Evolutionary conservation across 108 stramenopile species (phyloP).

Genomic region (Pseudonitzschia delicatissima): DNA sequence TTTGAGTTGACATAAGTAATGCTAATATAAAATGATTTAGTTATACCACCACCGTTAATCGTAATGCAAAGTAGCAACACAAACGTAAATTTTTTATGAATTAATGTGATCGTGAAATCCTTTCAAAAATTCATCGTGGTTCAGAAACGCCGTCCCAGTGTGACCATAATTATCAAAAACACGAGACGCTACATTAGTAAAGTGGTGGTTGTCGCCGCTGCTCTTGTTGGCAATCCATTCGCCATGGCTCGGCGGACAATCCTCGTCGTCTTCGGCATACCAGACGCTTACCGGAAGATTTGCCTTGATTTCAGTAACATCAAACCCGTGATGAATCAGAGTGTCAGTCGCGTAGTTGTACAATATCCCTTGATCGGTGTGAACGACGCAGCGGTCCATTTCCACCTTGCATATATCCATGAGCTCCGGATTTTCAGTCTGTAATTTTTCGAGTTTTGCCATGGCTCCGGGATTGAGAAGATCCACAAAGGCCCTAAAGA

Average conservation of each 20-base stretch:
- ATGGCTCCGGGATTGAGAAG: not conserved
- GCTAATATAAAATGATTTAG: constrained; percentile 1
- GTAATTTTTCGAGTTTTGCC: not conserved
- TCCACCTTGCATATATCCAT: not conserved
- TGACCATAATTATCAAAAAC: not conserved
- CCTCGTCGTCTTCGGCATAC: constrained; percentile 5
- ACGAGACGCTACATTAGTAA: not conserved
- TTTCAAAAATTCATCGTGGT: constrained; percentile 2
- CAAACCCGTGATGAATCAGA: not conserved
- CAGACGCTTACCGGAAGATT: not conserved
- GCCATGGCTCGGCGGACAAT: not conserved
- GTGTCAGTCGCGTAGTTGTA: constrained; percentile 4
- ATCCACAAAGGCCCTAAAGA: not conserved
- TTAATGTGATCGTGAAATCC: not conserved
- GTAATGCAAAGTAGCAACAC: too few species aligned
- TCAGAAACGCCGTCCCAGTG: not conserved
- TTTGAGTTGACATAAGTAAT: constrained; percentile 89
- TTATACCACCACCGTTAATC: too few species aligned
- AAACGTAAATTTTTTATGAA: not conserved
- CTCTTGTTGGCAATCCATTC: not conserved
- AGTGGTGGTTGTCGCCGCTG: not conserved
- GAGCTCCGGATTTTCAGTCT: not conserved
- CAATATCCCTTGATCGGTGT: not conserved
- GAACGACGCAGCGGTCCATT: not conserved
- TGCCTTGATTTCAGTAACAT: not conserved